A percentile compares a stretch with the other conserved stretches of the same genome.
phyloP scores from a whole-genome alignment of 208 protist species.

The Phytomonas francai region DNA sequence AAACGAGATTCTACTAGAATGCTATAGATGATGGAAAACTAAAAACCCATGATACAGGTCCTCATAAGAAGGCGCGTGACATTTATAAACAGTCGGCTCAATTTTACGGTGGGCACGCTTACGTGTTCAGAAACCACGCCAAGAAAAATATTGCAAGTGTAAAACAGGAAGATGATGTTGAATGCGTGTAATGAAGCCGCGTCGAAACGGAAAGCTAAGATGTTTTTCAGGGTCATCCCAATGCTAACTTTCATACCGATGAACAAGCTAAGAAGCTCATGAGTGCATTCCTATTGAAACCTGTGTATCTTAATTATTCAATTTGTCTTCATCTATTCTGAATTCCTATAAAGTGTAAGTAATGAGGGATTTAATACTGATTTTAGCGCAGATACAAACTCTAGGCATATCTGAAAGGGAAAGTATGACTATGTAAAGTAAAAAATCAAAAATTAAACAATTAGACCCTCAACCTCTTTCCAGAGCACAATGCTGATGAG shows the following conservation, averaged over 20 bases:
- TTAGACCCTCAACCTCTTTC: no score
- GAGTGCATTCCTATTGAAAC: background rate
- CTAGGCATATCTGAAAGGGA: no score
- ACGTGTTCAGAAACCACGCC: slow-evolving; percentile 59
- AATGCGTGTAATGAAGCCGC: slow-evolving; percentile 39
- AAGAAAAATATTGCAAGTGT: slow-evolving; percentile 53
- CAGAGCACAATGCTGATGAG: no score
- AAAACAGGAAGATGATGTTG: slow-evolving; percentile 41
- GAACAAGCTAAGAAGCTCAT: slow-evolving; percentile 63
- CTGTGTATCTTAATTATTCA: background rate
- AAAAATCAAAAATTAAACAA: background rate
- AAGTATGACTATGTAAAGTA: background rate
- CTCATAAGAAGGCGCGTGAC: slow-evolving; percentile 25
- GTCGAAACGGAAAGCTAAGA: slow-evolving; percentile 52
- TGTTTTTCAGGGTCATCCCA: slow-evolving; percentile 65
- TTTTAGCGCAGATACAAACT: no score
- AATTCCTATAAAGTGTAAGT: background rate
- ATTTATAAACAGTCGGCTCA: slow-evolving; percentile 40
- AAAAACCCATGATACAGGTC: slow-evolving; percentile 13
- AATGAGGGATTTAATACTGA: no score
- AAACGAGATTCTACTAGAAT: slow-evolving; percentile 51
- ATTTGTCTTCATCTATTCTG: slow-evolving; percentile 9
- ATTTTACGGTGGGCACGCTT: slow-evolving; percentile 57
- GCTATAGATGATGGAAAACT: slow-evolving; percentile 36
- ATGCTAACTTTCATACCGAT: slow-evolving; percentile 62